These are phyloP conservation scores for Rugosomyces carneus DNA, from an alignment of 1,284 basidiomycete genomes.

Conservation along the genomic window DNA sequence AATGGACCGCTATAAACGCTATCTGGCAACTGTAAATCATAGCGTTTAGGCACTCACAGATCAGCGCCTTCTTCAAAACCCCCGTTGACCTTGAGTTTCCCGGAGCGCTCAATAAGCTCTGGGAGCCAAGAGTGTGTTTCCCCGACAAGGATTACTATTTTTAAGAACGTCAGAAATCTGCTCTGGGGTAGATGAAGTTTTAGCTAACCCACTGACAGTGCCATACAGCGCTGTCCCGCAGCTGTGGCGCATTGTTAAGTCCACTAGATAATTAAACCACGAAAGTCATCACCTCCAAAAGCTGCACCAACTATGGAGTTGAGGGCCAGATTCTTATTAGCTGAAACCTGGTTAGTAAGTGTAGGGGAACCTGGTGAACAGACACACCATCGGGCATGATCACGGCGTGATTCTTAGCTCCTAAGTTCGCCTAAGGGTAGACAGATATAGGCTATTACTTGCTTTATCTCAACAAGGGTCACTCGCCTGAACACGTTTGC, in stretches of 20 bases:
- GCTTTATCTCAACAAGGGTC: not conserved
- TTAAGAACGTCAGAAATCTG: conserved; percentile 1
- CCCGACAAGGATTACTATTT: conserved; percentile 80
- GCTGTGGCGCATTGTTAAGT: conserved; percentile 40
- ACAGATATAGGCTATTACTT: conserved; percentile 1
- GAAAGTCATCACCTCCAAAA: conserved; percentile 66
- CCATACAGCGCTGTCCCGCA: conserved; percentile 97
- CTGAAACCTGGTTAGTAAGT: conserved; percentile 33
- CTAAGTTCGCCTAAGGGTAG: conserved; percentile 70
- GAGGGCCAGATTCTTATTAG: conserved; percentile 90
- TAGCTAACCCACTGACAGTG: conserved; percentile 73
- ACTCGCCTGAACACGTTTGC: conserved; percentile 84
- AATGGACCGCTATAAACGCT: conserved; percentile 71
- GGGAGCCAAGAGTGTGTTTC: conserved; percentile 80
- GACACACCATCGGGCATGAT: conserved; percentile 86
- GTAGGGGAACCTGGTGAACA: conserved; percentile 4
- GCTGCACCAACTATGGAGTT: conserved; percentile 95
- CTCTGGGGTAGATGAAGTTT: not conserved
- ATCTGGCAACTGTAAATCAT: conserved; percentile 3
- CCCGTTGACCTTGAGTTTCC: conserved; percentile 78
- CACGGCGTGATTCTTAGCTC: conserved; percentile 95
- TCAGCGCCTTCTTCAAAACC: conserved; percentile 89
- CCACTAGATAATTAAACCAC: conserved; percentile 24
- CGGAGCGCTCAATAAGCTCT: conserved; percentile 81
- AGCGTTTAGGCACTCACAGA: conserved; percentile 50